Evolutionary conservation across 2,329 filamentous ascomycete genomes (phyloP).

Genomic region (Rutstroemia sp.): DNA sequence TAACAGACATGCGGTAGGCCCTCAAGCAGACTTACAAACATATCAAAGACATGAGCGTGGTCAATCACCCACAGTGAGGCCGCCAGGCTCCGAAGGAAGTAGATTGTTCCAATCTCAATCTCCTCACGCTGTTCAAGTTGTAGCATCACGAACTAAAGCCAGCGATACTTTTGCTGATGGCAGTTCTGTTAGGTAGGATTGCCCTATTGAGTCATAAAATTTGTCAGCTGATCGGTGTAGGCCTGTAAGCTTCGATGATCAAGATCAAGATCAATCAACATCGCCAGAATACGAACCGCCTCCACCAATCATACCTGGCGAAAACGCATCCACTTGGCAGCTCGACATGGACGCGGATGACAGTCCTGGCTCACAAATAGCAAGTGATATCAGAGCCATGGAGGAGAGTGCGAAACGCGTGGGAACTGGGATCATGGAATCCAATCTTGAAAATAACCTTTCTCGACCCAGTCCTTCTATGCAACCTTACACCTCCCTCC

Average conservation of each 20-base stretch:
- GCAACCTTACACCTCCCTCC: not conserved
- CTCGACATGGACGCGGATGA: no score
- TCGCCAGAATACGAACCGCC: constrained; percentile 10
- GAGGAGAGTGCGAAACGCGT: no score
- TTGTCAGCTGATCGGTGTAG: not conserved
- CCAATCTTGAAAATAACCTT: not conserved
- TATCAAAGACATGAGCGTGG: not conserved
- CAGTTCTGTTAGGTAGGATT: not conserved
- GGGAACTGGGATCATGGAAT: no score
- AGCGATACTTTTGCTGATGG: not conserved
- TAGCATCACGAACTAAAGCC: not conserved
- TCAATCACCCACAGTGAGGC: no score
- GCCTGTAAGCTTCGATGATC: not conserved
- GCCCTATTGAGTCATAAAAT: not conserved
- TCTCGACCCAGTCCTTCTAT: not conserved
- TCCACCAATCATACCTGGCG: not conserved
- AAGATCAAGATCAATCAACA: not conserved
- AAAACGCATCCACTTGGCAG: constrained; percentile 1
- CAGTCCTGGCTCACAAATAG: constrained; percentile 9
- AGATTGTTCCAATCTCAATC: not conserved
- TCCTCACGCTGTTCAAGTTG: not conserved
- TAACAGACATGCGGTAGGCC: no score
- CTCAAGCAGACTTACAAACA: not conserved
- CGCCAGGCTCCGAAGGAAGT: no score
- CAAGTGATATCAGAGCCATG: constrained; percentile 4